phyloP scores from a whole-genome alignment of 1,139 yeast species.

The Martiniozyma asiatica region DNA sequence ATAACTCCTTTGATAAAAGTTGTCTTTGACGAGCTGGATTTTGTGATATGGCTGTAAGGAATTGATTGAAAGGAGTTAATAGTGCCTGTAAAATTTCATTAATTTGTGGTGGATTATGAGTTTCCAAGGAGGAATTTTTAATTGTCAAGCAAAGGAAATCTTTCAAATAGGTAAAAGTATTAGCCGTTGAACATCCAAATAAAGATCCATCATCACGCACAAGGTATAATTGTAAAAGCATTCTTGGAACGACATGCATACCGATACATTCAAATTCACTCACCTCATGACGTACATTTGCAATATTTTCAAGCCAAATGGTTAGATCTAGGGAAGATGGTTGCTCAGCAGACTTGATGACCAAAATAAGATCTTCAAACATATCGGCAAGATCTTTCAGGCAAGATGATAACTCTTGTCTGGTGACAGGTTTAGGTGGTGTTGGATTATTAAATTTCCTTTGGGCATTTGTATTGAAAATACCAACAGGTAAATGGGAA shows the following conservation, averaged over 20 bases:
- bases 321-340: no score
- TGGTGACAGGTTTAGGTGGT: constrained; percentile 29
- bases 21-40: constrained; percentile 82
- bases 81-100: constrained; percentile 24
- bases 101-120: constrained; percentile 10
- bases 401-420: no score
- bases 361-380: no score
- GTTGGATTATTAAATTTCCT: constrained; percentile 43
- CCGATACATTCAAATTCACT: constrained; percentile 20
- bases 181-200: constrained; percentile 24
- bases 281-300: constrained; percentile 13
- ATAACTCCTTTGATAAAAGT: constrained; percentile 40
- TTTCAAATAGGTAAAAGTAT: constrained; percentile 17
- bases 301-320: constrained; percentile 24
- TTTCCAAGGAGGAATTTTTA: constrained; percentile 12
- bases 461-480: constrained; percentile 40
- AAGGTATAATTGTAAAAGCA: constrained; percentile 47
- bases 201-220: constrained; percentile 50
- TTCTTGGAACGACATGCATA: constrained; percentile 45
- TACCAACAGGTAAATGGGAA: constrained; percentile 26
- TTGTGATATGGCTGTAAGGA: constrained; percentile 47
- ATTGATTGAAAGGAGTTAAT: constrained; percentile 41
- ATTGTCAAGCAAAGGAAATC: constrained; percentile 8
- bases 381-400: no score
- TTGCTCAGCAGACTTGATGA: no score